Percentiles rank a stretch among this genome's conserved stretches.
These are phyloP conservation scores for Sugiyamaella smithiae DNA, from an alignment of 805 yeast genomes.

Conservation along the genomic window DNA sequence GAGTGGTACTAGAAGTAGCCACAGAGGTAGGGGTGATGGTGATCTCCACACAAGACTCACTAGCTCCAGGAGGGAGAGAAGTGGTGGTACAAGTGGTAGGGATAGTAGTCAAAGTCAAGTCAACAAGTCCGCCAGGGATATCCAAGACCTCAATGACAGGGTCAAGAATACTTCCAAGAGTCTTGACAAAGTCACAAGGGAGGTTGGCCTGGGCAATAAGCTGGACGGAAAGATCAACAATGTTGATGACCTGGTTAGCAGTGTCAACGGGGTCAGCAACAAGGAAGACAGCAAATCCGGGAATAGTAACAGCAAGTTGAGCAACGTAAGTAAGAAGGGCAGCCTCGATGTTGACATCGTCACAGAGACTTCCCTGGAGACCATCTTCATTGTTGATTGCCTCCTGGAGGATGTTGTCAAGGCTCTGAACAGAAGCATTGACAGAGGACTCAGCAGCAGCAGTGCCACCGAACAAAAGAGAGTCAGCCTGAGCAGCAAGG, in stretches of 20 bases:
- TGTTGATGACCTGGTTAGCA: conserved; percentile 5
- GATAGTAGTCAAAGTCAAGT: conserved; percentile 1
- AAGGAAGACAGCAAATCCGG: conserved; percentile 6
- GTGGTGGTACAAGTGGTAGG: conserved; percentile 10
- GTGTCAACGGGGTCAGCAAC: conserved; percentile 4
- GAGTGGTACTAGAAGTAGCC: conserved; percentile 6
- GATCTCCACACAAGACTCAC: neutral
- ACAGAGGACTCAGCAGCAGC: conserved; percentile 7
- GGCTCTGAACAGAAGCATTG: conserved; percentile 3
- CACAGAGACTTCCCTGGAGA: conserved; percentile 4
- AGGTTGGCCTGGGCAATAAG: conserved; percentile 8
- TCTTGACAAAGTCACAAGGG: conserved; percentile 8
- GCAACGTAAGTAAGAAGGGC: conserved; percentile 7
- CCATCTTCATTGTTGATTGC: conserved; percentile 7
- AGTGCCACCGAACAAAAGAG: conserved; percentile 1
- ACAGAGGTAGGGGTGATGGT: neutral
- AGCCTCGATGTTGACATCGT: conserved; percentile 5
- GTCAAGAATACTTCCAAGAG: neutral
- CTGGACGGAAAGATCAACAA: conserved; percentile 7
- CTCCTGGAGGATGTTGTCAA: neutral
- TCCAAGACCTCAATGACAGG: conserved; percentile 6
- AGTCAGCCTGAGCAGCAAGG: conserved; percentile 4
- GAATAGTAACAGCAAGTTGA: conserved; percentile 5
- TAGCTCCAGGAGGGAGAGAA: conserved; percentile 4
- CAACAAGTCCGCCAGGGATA: conserved; percentile 2